Percentiles rank a stretch among this genome's conserved stretches.
phyloP scores from a whole-genome alignment of 495 filamentous ascomycete genomes.

The Talaromyces borbonicus region DNA sequence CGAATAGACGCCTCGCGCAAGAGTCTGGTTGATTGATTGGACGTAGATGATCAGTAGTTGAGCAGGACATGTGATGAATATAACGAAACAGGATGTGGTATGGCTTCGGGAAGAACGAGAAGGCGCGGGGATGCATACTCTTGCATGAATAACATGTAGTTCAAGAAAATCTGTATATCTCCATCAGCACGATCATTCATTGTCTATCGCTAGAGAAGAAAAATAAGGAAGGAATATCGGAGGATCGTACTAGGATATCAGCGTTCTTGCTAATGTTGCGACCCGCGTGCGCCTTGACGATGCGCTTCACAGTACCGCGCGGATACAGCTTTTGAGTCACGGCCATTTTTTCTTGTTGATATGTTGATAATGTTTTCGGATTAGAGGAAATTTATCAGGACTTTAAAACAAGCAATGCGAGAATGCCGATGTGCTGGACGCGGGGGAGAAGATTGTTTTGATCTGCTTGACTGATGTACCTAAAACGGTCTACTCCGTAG shows the following conservation, averaged over 20 bases:
- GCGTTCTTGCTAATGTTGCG: constrained; percentile 73
- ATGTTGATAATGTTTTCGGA: too few relatives aligned
- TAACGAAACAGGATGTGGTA: too few relatives aligned
- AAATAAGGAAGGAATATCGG: background rate
- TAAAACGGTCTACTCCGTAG: background rate
- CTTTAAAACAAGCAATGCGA: too few relatives aligned
- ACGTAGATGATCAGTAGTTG: background rate
- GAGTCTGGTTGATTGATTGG: constrained; percentile 42
- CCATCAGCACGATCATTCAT: constrained; percentile 9
- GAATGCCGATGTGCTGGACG: too few relatives aligned
- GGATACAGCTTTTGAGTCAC: constrained; percentile 69
- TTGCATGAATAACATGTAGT: constrained; percentile 86
- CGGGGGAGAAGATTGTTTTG: too few relatives aligned
- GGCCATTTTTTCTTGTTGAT: constrained; percentile 18
- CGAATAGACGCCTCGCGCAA: constrained; percentile 76
- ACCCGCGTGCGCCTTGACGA: constrained; percentile 80
- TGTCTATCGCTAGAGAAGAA: background rate
- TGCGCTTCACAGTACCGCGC: constrained; percentile 72
- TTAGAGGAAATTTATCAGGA: too few relatives aligned
- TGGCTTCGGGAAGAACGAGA: too few relatives aligned
- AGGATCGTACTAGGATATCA: constrained; percentile 66
- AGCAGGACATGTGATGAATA: background rate
- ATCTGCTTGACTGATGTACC: background rate
- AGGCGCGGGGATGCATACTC: constrained; percentile 44
- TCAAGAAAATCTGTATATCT: constrained; percentile 61